Percentiles rank a stretch among this genome's conserved stretches.
Conservation (phyloP, 1,284 basidiomycete genomes). For the Volvariella surrecta region DNA sequence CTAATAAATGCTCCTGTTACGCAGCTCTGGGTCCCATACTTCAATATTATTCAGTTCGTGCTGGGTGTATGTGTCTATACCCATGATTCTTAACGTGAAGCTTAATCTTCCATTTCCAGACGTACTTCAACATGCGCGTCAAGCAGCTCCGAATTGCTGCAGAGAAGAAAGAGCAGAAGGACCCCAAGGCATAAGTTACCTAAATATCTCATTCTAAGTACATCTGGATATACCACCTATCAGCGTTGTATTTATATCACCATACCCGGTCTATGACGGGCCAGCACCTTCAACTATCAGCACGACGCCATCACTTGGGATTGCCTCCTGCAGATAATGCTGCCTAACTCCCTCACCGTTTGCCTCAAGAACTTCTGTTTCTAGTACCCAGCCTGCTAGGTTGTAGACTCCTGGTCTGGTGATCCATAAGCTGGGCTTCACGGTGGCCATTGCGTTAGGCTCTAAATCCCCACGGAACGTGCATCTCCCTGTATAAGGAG, state of each 20-base stretch:
- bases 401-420: conserved; percentile 57
- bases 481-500: conserved; percentile 51
- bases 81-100: too few species aligned
- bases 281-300: conserved; percentile 34
- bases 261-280: conserved; percentile 9
- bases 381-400: conserved; percentile 54
- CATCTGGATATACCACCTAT: conserved; percentile 6
- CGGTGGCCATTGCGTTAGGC: conserved; percentile 34
- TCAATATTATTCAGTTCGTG: conserved; percentile 59
- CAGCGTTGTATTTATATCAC: not conserved
- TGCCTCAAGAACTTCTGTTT: conserved; percentile 43
- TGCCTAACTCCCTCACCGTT: conserved; percentile 25
- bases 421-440: conserved; percentile 48
- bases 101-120: conserved; percentile 29
- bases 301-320: conserved; percentile 26
- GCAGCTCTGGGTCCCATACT: conserved; percentile 70
- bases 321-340: conserved; percentile 44
- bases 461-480: conserved; percentile 47
- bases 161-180: conserved; percentile 22
- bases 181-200: conserved; percentile 1
- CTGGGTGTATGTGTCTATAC: conserved; percentile 41
- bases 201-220: not conserved
- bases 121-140: conserved; percentile 62
- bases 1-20: not conserved
- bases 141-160: conserved; percentile 55